Base-by-base conservation (phyloP, 2,329 filamentous ascomycete genomes). In the Helicocarpus griseus region DNA sequence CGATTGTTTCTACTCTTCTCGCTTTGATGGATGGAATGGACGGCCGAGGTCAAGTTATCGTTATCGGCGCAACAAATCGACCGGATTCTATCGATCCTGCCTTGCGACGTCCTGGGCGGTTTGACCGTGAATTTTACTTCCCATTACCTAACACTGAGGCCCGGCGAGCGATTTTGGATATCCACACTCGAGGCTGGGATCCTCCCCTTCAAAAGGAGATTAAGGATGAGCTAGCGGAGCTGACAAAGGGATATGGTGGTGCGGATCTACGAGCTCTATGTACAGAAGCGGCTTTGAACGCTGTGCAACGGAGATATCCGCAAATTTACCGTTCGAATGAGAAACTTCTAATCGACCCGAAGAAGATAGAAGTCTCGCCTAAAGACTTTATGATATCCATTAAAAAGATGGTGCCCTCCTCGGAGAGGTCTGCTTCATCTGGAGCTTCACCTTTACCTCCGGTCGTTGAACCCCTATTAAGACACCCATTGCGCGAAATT, bases 21-120 rank as follows among this genome's bases (percentile, higher is more conserved):
- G 90, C 90, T 0, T 71, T 96, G 61, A 96, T 96, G 90, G 90
- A 96, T 68, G 90, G 90, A 56, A 96, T 96, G 90, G 91, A 96
- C 63, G 90, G 89, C n/a, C 85, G 90, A 65, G 91, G 91, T 28
- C 93, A 98, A 69, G 93, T 98, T 54, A 95, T 98, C 65, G 90
- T 98, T 33, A 97, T 98, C 62, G 93, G 93, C 58, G 93, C 93
- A n/a, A 94, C 93, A 63, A 98, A 98, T 80, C 83, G 93, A 60
- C 93, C 93, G 60, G 97, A 97, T 81, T 97, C 93, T 1, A 96
- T 98, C 67, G 93, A 98, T 64, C 93, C 93, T 58, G 93, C 93
- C 53, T 86, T 98, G 53, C 89, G 93, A 74, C 91, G 93, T 71
- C 97, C 95, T 73, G 93, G 93, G 40, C 86, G 93, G 48, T 98